phyloP scores from a whole-genome alignment of 2,329 filamentous ascomycete genomes.

The Cordyceps cicadae region DNA sequence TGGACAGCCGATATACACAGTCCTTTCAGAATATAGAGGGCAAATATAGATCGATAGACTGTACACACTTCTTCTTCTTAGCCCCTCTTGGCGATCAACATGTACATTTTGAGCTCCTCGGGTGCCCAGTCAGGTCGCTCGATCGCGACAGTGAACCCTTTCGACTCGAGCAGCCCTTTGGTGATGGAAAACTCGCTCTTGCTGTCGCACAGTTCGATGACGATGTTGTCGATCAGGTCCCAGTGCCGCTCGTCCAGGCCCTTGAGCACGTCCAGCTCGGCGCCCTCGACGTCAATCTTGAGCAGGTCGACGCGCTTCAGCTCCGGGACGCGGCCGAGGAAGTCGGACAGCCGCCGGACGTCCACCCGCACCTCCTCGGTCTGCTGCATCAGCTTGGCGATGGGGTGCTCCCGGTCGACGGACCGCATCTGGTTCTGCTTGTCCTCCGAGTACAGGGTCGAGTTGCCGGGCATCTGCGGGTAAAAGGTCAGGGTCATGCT shows the following conservation, averaged over 20 bases:
- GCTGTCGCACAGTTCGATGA: slow-evolving; percentile 17
- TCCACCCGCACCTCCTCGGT: slow-evolving; percentile 12
- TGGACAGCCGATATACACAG: no score
- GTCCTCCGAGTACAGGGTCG: slow-evolving; percentile 15
- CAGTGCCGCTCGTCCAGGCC: slow-evolving; percentile 19
- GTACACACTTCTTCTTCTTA: not conserved
- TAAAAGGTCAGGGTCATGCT: slow-evolving; percentile 15
- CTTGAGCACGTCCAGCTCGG: slow-evolving; percentile 18
- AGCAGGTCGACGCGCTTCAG: slow-evolving; percentile 18
- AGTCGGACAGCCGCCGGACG: slow-evolving; percentile 15
- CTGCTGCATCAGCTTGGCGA: slow-evolving; percentile 4
- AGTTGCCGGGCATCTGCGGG: slow-evolving; percentile 18
- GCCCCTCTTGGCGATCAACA: slow-evolving; percentile 5
- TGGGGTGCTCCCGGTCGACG: not conserved
- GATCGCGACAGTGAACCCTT: slow-evolving; percentile 15
- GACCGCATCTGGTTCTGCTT: slow-evolving; percentile 12
- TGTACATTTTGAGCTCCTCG: slow-evolving; percentile 4
- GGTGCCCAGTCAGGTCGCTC: slow-evolving; percentile 12
- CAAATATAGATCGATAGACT: no score
- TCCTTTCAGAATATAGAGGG: no score
- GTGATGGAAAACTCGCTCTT: slow-evolving; percentile 8
- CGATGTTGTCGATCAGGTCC: slow-evolving; percentile 16
- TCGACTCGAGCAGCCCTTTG: slow-evolving; percentile 15
- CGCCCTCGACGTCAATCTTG: slow-evolving; percentile 22
- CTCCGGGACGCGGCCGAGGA: slow-evolving; percentile 11